Evolutionary conservation across 192 early-diverging fungal genomes (phyloP), one percentile per base, ranked within the genome.

Genomic region (Coemansia sp.): DNA sequence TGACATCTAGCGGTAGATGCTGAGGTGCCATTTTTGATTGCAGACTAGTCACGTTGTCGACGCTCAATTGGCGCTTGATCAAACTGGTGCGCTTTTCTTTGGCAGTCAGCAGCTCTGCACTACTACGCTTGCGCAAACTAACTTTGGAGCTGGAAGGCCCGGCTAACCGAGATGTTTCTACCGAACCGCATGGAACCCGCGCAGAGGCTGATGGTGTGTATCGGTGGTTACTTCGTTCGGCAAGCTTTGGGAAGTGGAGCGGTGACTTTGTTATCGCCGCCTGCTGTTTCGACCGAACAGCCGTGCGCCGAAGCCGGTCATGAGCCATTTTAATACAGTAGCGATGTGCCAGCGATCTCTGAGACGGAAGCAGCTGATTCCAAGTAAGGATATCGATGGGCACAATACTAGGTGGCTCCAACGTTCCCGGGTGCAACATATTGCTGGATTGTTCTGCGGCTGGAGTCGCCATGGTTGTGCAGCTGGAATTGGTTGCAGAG

Each of bases 291-390:
- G 36, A 17, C 5, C n/a, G 10, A 17, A 1, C 4, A 50, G 34
- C 38, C 11, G 57, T 31, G 12, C 37, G 50, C 1, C 64, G 56
- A 12, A 48, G 42, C 2, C 54, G 65, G 17, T 76, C 72, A 47
- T 69, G 72, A 1, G 62, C 58, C 66, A 68, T 68, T 37, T 76
- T 76, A 12, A 64, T 49, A 38, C 66, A 76, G 49, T 64, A 76
- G 36, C 72, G 66, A 20, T 76, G 58, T 0, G 72, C 72, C 43
- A 76, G 53, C 3, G 54, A 57, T 18, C 62, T 66, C 62, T 76
- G 72, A 48, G 68, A 63, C 6, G 72, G 72, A 6, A 69, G 50
- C 39, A 76, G 65, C 58, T 76, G 72, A 31, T 76, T 76, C 72
- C 72, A 76, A 15, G 66, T 65, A n/a, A 67, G 41, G 16, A 69